Evolutionary conservation across 1,284 basidiomycete species (phyloP).

Genomic region (Coniferiporia weirii): DNA sequence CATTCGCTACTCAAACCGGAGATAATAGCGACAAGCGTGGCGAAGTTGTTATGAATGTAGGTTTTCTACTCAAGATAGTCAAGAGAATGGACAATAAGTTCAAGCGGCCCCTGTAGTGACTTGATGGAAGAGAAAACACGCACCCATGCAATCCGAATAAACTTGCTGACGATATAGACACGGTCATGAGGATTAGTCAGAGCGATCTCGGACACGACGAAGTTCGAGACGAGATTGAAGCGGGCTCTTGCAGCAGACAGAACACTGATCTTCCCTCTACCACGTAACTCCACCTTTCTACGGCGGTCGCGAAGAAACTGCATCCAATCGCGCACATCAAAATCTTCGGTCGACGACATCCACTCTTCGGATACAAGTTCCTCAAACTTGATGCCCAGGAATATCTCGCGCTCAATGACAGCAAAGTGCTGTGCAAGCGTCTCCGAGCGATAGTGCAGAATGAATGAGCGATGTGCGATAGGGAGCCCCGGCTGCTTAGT

Average conservation of each 20-base stretch:
- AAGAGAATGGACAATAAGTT: not conserved
- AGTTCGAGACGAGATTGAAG: conserved; percentile 84
- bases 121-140: not conserved
- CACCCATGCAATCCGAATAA: conserved; percentile 85
- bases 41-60: conserved; percentile 77
- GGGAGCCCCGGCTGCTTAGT: conserved; percentile 24
- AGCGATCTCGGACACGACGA: conserved; percentile 76
- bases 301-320: conserved; percentile 73
- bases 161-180: conserved; percentile 65
- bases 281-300: conserved; percentile 59
- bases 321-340: conserved; percentile 78
- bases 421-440: conserved; percentile 74
- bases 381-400: conserved; percentile 78
- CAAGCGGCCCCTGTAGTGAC: no score
- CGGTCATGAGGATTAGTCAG: conserved; percentile 65
- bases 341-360: conserved; percentile 50
- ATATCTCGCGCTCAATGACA: conserved; percentile 85
- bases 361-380: conserved; percentile 73
- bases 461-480: conserved; percentile 56
- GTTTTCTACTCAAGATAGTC: conserved; percentile 60
- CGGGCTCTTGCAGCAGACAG: conserved; percentile 76
- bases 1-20: conserved; percentile 71
- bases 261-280: conserved; percentile 58
- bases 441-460: conserved; percentile 55
- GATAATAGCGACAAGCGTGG: conserved; percentile 77